Evolutionary conservation across 2,329 filamentous ascomycete species (phyloP).

Genomic region (Ophiostoma sp.): DNA sequence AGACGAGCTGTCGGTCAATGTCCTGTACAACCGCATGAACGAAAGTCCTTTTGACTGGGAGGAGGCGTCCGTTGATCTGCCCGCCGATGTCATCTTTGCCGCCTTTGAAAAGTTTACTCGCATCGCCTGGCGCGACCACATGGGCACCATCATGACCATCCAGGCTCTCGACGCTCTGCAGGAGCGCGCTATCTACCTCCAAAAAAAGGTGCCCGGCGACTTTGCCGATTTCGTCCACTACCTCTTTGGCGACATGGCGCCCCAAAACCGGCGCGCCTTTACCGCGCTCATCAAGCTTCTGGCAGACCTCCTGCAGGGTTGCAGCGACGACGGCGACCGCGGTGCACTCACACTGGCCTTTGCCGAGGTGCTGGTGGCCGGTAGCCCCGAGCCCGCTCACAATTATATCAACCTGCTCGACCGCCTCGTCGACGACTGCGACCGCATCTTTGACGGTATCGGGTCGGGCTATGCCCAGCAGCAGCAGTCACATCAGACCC

Average conservation of each 20-base stretch:
- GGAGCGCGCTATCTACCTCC: constrained; percentile 46
- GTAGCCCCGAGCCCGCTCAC: constrained; percentile 57
- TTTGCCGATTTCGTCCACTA: constrained; percentile 65
- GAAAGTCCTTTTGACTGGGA: constrained; percentile 75
- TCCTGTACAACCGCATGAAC: constrained; percentile 81
- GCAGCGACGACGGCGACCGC: constrained; percentile 83
- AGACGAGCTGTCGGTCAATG: constrained; percentile 77
- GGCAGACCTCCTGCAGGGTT: constrained; percentile 81
- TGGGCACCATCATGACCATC: constrained; percentile 75
- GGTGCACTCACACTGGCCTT: constrained; percentile 85
- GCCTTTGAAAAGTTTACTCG: constrained; percentile 91
- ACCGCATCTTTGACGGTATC: constrained; percentile 72
- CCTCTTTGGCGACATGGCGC: constrained; percentile 60
- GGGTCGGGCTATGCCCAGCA: constrained; percentile 43
- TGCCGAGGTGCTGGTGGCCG: constrained; percentile 74
- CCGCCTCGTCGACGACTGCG: constrained; percentile 81
- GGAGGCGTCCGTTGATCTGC: constrained; percentile 64
- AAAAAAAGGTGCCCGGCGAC: constrained; percentile 60
- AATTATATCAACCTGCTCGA: constrained; percentile 86
- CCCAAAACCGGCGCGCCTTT: constrained; percentile 70
- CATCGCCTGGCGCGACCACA: constrained; percentile 80
- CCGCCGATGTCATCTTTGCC: constrained; percentile 79
- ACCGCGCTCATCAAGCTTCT: constrained; percentile 78
- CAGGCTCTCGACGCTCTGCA: constrained; percentile 71
- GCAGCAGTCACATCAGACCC: background rate